Evolutionary conservation across 75 land plant species (phyloP).

Genomic region (Selaginella moellendorffii): DNA sequence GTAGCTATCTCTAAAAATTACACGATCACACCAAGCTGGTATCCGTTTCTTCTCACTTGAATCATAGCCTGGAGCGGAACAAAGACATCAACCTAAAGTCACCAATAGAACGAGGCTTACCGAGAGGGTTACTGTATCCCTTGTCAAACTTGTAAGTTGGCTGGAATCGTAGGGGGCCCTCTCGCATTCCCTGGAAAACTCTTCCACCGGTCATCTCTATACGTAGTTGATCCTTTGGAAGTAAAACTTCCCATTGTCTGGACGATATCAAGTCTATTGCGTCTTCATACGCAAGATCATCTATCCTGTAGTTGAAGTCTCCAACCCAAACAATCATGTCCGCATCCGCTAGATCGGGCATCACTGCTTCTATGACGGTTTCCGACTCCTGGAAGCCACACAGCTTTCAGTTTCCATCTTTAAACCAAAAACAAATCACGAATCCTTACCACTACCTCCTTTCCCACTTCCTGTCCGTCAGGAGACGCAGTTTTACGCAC

Average conservation of each 20-base stretch:
- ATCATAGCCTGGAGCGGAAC: conserved; percentile 52
- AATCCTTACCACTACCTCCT: background rate
- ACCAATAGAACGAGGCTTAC: background rate
- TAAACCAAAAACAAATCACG: background rate
- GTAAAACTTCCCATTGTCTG: conserved; percentile 61
- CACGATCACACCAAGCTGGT: conserved; percentile 96
- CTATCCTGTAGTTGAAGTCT: conserved; percentile 83
- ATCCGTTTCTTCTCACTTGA: conserved; percentile 85
- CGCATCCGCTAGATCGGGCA: conserved; percentile 75
- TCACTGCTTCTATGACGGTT: conserved; percentile 2
- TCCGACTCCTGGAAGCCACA: conserved; percentile 11
- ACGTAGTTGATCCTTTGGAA: conserved; percentile 70
- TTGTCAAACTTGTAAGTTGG: conserved; percentile 98
- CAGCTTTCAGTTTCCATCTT: background rate
- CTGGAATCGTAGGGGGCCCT: conserved; percentile 59
- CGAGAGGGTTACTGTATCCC: conserved; percentile 19
- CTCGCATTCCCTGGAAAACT: conserved; percentile 93
- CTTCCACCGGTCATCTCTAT: conserved; percentile 76
- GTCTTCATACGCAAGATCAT: conserved; percentile 73
- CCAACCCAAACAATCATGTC: conserved; percentile 85
- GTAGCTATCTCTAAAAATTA: conserved; percentile 79
- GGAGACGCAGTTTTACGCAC: conserved; percentile 16
- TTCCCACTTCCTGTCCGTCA: background rate
- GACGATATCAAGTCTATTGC: conserved; percentile 53
- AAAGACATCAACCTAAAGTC: background rate